These are phyloP conservation scores for Russula olivacea DNA, from an alignment of 768 basidiomycete genomes.

Conservation along the genomic window DNA sequence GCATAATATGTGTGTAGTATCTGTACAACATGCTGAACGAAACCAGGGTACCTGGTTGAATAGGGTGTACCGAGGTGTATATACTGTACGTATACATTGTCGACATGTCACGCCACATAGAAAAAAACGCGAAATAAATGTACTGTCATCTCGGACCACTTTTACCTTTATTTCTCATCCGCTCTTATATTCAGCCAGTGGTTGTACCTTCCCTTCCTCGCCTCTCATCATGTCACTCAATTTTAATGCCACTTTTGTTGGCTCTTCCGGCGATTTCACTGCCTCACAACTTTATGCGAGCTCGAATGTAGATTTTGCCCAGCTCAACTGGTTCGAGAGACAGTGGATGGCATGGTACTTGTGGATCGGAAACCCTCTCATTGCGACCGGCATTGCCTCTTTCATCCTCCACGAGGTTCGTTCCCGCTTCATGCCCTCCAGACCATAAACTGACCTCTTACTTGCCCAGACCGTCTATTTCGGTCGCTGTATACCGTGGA, in stretches of 20 bases:
- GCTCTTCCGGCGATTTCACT: constrained; percentile 21
- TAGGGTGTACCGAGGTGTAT: not conserved
- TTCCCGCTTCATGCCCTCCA: not conserved
- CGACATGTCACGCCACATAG: constrained; percentile 7
- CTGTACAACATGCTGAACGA: constrained; percentile 16
- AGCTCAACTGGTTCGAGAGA: constrained; percentile 66
- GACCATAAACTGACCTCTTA: not conserved
- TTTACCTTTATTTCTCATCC: not conserved
- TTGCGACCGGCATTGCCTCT: constrained; percentile 91
- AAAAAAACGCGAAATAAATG: not conserved
- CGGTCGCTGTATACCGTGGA: constrained; percentile 91
- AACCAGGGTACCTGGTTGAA: not conserved
- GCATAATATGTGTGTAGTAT: constrained; percentile 19
- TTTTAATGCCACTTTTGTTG: constrained; percentile 18
- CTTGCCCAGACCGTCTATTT: constrained; percentile 82
- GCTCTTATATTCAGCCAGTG: not conserved
- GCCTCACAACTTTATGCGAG: constrained; percentile 48
- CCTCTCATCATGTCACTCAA: constrained; percentile 23
- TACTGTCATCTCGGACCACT: constrained; percentile 14
- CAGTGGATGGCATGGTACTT: constrained; percentile 85
- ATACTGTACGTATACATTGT: too few relatives aligned
- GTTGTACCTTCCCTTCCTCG: not conserved
- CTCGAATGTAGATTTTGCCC: constrained; percentile 50
- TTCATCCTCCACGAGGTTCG: constrained; percentile 92
- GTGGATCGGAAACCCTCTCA: constrained; percentile 77